These are phyloP conservation scores for Metarhizium guizhouense DNA, from an alignment of 2,329 filamentous ascomycete species.

Conservation along the genomic window DNA sequence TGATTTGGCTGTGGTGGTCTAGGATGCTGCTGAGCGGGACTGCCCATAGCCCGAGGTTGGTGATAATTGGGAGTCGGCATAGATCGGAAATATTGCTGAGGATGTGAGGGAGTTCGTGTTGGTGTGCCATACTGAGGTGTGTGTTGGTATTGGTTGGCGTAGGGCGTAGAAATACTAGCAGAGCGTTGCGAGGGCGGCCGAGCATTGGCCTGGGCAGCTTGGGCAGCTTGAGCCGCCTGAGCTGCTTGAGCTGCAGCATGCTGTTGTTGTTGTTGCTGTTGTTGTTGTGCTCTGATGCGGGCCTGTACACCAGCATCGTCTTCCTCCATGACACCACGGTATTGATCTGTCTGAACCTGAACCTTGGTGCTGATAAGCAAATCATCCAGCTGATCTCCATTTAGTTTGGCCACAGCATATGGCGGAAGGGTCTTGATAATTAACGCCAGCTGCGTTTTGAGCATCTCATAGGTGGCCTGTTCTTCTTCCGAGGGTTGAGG, in stretches of 20 bases:
- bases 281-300: constrained; percentile 33
- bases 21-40: constrained; percentile 18
- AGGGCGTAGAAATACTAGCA: constrained; percentile 30
- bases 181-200: constrained; percentile 25
- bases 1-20: constrained; percentile 35
- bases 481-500: constrained; percentile 59
- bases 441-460: constrained; percentile 66
- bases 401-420: constrained; percentile 76
- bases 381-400: constrained; percentile 77
- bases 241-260: background rate
- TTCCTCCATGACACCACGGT: constrained; percentile 74
- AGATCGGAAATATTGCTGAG: constrained; percentile 36
- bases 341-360: constrained; percentile 62
- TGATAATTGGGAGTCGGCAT: constrained; percentile 32
- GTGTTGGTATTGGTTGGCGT: constrained; percentile 33
- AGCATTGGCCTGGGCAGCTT: constrained; percentile 19
- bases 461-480: constrained; percentile 55
- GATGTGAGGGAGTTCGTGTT: constrained; percentile 33
- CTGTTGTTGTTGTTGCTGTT: constrained; percentile 7
- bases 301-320: constrained; percentile 57
- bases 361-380: constrained; percentile 75
- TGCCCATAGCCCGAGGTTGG: constrained; percentile 27
- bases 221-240: background rate
- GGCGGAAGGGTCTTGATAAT: constrained; percentile 71
- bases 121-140: constrained; percentile 38